A percentile compares a stretch with the other conserved stretches of the same genome.
Conservation (phyloP, 1,139 yeast species). For the Suhomyces maxii region DNA sequence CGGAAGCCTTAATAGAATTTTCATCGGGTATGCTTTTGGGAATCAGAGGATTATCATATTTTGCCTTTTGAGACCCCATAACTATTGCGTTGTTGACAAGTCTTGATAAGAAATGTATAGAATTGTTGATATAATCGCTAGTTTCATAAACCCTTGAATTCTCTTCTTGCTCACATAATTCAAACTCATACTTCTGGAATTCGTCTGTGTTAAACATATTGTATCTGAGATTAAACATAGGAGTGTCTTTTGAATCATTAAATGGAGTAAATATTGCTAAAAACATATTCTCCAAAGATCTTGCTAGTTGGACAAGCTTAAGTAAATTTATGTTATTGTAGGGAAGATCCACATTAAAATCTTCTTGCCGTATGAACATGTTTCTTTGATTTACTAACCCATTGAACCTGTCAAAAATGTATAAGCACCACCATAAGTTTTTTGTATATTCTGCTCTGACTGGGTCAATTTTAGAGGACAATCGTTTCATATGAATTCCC, state of each 20-base stretch:
- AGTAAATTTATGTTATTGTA: conserved; percentile 24
- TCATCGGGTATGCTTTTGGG: conserved; percentile 27
- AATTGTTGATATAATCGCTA: conserved; percentile 18
- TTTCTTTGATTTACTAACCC: conserved; percentile 41
- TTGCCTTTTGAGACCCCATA: conserved; percentile 28
- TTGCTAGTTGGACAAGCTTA: conserved; percentile 29
- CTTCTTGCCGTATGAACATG: conserved; percentile 33
- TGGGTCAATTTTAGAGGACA: conserved; percentile 15
- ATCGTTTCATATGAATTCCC: conserved; percentile 35
- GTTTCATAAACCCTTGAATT: conserved; percentile 7
- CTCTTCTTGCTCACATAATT: conserved; percentile 24
- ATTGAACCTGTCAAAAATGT: conserved; percentile 35
- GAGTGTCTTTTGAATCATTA: conserved; percentile 10
- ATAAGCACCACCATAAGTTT: conserved; percentile 41
- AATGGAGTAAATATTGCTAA: conserved; percentile 34
- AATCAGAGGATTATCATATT: conserved; percentile 25
- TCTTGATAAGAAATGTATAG: conserved; percentile 27
- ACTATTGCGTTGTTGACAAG: conserved; percentile 29
- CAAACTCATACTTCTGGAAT: conserved; percentile 28
- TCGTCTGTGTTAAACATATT: conserved; percentile 26
- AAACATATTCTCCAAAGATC: conserved; percentile 31
- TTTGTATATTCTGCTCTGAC: conserved; percentile 24
- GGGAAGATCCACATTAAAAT: conserved; percentile 33
- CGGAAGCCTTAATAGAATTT: conserved; percentile 24
- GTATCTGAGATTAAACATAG: conserved; percentile 13